Evolutionary conservation across 2,329 filamentous ascomycete species (phyloP), one percentile per base, ranked within the genome.

Genomic region (Phaeosphaeriaceae sp.): DNA sequence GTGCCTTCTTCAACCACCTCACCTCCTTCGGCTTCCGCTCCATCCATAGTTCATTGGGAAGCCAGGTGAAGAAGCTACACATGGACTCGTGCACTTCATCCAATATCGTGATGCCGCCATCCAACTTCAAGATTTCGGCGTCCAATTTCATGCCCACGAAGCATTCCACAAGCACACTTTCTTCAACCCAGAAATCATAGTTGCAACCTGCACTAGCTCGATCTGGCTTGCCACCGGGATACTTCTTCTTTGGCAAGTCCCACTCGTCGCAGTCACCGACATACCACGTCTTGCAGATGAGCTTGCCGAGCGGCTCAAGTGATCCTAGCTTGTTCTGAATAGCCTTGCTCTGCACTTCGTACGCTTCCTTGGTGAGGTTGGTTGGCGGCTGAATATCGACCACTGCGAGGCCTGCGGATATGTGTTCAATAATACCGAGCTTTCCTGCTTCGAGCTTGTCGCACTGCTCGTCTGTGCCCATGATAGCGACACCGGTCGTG

Each of bases 141-240:
- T 78, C 68, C 48, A 83, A 70, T 71, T 81, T 83, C 77, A 83
- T 76, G 0, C 92, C 91, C 0, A 83, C 75, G 57, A 85, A 84
- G 69, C 90, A 86, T 54, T 85, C 79, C 25, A 80, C 59, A 19
- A 90, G 76, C 2, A 86, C 73, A 4, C 83, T 75, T 24, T 87
- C 84, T 59, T 97, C 93, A 3, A 97, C 71, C 69, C 90, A 86
- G 63, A 96, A 89, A 13, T 74, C 72, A 60, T 80, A 77, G 47
- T 80, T 81, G 45, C 56, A 65, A 40, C 85, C 80, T 17, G 76
- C 66, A 7, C 58, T 58, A 11, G 55, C 53, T 56, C 57, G 61
- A 7, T 57, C 50, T 24, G 66, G 65, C 47, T 66, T 66, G 19
- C 67, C 69, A 7, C 62, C 51, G 2, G 67, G 66, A 51, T 72